phyloP scores from a whole-genome alignment of 257 asterid genomes.

The Misopates orontium region DNA sequence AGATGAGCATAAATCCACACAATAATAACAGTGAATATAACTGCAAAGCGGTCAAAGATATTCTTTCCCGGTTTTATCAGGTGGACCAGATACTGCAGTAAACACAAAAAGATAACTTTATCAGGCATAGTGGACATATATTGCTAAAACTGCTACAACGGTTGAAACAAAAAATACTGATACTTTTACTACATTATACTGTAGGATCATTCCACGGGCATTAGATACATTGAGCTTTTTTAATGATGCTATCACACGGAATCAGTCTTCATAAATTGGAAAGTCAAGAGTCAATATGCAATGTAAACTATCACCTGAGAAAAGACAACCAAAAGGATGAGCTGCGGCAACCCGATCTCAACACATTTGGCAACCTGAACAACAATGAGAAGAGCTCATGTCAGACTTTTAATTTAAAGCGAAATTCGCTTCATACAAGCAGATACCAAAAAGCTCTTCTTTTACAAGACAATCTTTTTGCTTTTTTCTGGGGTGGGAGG shows the following conservation, averaged over 20 bases:
- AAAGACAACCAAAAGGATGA: slow-evolving; percentile 51
- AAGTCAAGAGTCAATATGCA: neutral
- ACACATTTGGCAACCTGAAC: slow-evolving; percentile 74
- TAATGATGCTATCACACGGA: neutral
- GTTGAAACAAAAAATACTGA: neutral
- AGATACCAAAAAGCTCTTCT: neutral
- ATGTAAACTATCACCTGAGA: slow-evolving; percentile 52
- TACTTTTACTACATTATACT: too few relatives aligned
- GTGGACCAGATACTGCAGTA: slow-evolving; percentile 64
- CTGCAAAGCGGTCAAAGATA: slow-evolving; percentile 82
- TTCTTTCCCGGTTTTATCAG: slow-evolving; percentile 61
- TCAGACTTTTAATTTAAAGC: neutral
- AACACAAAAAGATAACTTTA: slow-evolving; percentile 12
- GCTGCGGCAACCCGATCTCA: slow-evolving; percentile 74
- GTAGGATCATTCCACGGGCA: too few relatives aligned
- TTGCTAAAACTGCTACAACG: too few relatives aligned
- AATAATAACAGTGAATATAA: slow-evolving; percentile 71
- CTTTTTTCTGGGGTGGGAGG: slow-evolving; percentile 1
- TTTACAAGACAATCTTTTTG: neutral
- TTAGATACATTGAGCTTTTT: too few relatives aligned
- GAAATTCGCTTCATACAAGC: too few relatives aligned
- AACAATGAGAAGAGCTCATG: slow-evolving; percentile 19
- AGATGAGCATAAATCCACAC: slow-evolving; percentile 91
- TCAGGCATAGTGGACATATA: neutral
- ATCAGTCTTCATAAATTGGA: neutral